Conservation (phyloP, 2,329 filamentous ascomycete species). For the Paraphoma chrysanthemicola region DNA sequence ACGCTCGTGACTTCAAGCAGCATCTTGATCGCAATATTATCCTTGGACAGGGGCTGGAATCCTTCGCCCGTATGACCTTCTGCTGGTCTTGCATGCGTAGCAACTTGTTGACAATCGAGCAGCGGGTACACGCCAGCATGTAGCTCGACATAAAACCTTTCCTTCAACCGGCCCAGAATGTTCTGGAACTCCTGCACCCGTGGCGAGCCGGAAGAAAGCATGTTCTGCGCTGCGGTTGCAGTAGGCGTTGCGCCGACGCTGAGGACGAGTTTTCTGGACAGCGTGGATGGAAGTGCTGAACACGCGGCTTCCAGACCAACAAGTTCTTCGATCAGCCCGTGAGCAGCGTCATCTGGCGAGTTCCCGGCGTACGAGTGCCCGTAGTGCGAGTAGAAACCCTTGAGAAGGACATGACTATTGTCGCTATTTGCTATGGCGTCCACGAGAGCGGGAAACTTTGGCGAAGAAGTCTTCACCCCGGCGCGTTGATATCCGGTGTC, state of each 20-base stretch:
- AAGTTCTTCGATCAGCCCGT: conserved; percentile 67
- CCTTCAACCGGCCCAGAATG: conserved; percentile 48
- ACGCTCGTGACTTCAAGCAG: conserved; percentile 75
- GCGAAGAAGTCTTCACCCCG: conserved; percentile 64
- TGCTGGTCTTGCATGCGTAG: conserved; percentile 67
- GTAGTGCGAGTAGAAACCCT: conserved; percentile 76
- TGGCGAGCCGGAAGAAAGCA: conserved; percentile 50
- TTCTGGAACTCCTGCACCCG: conserved; percentile 49
- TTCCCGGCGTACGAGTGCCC: conserved; percentile 71
- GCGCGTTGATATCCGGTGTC: conserved; percentile 77
- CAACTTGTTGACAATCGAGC: conserved; percentile 80
- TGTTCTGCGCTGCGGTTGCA: conserved; percentile 69
- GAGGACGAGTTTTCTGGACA: conserved; percentile 56
- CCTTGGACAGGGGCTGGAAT: conserved; percentile 53
- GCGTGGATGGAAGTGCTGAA: conserved; percentile 38
- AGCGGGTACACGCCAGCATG: conserved; percentile 80
- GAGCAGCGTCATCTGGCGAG: conserved; percentile 65
- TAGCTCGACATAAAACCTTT: conserved; percentile 63
- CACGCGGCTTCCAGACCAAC: conserved; percentile 59
- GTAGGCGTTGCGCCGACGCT: conserved; percentile 82
- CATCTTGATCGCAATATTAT: conserved; percentile 70
- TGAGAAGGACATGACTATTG: conserved; percentile 45
- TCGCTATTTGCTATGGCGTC: conserved; percentile 26
- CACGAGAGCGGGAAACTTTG: conserved; percentile 57
- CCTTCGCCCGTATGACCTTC: conserved; percentile 14